A percentile compares a stretch with the other conserved stretches of the same genome.
These are phyloP conservation scores for Fusarium subglutinans DNA, from an alignment of 2,329 filamentous ascomycete genomes.

Conservation along the genomic window DNA sequence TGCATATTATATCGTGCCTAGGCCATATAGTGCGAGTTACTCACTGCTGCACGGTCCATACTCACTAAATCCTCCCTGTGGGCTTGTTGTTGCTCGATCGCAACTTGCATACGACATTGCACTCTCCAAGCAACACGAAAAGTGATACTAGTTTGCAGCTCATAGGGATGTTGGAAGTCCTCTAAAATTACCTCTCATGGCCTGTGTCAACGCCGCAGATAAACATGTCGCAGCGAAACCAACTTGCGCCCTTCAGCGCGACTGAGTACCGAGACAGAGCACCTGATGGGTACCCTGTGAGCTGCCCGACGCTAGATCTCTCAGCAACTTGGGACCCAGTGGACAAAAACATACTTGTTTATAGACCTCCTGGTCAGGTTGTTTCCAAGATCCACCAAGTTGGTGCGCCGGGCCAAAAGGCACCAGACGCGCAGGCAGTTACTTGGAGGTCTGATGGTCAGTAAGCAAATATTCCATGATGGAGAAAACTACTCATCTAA, in stretches of 20 bases:
- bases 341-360: slow-evolving; percentile 76
- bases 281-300: slow-evolving; percentile 69
- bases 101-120: slow-evolving; percentile 20
- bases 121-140: not conserved
- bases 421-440: slow-evolving; percentile 58
- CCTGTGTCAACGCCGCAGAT: not conserved
- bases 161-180: not conserved
- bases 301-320: slow-evolving; percentile 87
- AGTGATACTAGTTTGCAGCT: not conserved
- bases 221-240: slow-evolving; percentile 42
- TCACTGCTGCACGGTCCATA: not conserved
- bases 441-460: slow-evolving; percentile 76
- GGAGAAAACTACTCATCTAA: not conserved
- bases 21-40: not conserved
- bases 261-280: slow-evolving; percentile 66
- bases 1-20: not conserved
- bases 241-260: slow-evolving; percentile 63
- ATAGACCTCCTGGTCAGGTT: slow-evolving; percentile 78
- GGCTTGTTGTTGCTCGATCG: not conserved
- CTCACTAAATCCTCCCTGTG: not conserved
- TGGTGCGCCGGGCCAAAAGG: slow-evolving; percentile 51
- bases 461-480: slow-evolving; percentile 18
- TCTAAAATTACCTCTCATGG: not conserved
- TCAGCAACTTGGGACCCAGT: slow-evolving; percentile 74
- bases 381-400: slow-evolving; percentile 63